Evolutionary conservation across 768 basidiomycete genomes (phyloP).

Genomic region (Boletus insuetus): DNA sequence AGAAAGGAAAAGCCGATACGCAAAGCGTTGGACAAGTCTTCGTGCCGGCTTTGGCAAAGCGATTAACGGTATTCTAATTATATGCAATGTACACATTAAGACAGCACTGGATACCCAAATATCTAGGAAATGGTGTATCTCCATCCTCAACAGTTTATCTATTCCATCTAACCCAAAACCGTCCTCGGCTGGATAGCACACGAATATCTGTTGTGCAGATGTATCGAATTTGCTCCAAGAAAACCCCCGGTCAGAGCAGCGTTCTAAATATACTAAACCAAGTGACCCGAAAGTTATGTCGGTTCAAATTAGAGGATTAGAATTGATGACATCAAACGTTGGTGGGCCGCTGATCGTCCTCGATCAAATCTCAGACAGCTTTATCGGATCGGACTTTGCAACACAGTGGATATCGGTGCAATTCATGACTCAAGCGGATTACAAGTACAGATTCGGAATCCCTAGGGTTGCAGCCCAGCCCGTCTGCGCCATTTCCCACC

Average conservation of each 20-base stretch:
- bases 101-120: neutral
- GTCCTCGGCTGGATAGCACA: conserved; percentile 46
- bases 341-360: neutral
- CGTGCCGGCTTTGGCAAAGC: conserved; percentile 37
- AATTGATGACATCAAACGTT: conserved; percentile 1
- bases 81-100: neutral
- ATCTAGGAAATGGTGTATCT: neutral
- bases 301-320: conserved; percentile 19
- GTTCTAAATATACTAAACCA: neutral
- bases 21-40: conserved; percentile 40
- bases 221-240: conserved; percentile 46
- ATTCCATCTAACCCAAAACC: conserved; percentile 47
- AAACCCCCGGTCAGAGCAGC: neutral
- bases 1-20: conserved; percentile 36
- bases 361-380: neutral
- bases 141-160: conserved; percentile 39
- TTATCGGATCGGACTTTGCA: neutral
- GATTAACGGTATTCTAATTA: conserved; percentile 5
- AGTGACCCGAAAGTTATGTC: conserved; percentile 46
- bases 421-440: too few relatives aligned
- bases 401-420: too few relatives aligned
- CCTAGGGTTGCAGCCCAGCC: too few relatives aligned
- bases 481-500: neutral
- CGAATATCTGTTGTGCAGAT: conserved; percentile 43
- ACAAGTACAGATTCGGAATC: too few relatives aligned